phyloP scores from a whole-genome alignment of 495 filamentous ascomycete species.

The Penicillium daleae region DNA sequence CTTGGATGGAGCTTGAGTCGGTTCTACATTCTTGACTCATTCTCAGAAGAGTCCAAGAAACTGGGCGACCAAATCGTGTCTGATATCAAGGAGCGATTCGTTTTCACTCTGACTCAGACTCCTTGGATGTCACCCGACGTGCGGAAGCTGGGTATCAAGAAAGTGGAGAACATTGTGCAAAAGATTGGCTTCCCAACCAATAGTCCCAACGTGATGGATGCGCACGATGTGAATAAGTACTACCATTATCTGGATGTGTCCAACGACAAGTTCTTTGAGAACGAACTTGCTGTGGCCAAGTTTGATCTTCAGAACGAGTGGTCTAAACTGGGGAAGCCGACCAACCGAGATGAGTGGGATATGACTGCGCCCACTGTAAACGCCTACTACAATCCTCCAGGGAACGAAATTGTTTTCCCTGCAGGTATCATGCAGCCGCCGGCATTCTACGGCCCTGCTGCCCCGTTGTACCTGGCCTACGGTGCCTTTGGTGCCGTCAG shows the following conservation, averaged over 20 bases:
- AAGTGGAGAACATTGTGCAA: constrained; percentile 71
- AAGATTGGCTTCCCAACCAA: constrained; percentile 76
- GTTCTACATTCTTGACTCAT: constrained; percentile 69
- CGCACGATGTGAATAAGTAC: constrained; percentile 58
- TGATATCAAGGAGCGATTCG: constrained; percentile 70
- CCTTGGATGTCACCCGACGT: constrained; percentile 73
- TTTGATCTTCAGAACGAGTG: constrained; percentile 55
- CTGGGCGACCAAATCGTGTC: constrained; percentile 70
- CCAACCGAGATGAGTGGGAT: constrained; percentile 63
- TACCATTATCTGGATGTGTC: constrained; percentile 60
- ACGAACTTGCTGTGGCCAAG: constrained; percentile 53
- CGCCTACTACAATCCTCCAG: constrained; percentile 65
- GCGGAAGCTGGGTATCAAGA: constrained; percentile 63
- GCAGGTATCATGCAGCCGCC: constrained; percentile 76
- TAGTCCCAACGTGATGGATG: constrained; percentile 64
- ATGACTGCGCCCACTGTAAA: constrained; percentile 67
- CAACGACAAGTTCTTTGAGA: constrained; percentile 61
- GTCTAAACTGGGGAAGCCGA: constrained; percentile 62
- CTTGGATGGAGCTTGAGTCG: constrained; percentile 64
- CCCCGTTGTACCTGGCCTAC: constrained; percentile 69
- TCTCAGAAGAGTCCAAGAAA: constrained; percentile 63
- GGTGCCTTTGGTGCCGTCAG: constrained; percentile 72
- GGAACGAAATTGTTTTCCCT: constrained; percentile 73
- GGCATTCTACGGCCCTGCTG: constrained; percentile 61
- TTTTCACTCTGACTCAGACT: constrained; percentile 59